Evolutionary conservation across 2,329 filamentous ascomycete species (phyloP).

Genomic region (Colletotrichum camelliae): DNA sequence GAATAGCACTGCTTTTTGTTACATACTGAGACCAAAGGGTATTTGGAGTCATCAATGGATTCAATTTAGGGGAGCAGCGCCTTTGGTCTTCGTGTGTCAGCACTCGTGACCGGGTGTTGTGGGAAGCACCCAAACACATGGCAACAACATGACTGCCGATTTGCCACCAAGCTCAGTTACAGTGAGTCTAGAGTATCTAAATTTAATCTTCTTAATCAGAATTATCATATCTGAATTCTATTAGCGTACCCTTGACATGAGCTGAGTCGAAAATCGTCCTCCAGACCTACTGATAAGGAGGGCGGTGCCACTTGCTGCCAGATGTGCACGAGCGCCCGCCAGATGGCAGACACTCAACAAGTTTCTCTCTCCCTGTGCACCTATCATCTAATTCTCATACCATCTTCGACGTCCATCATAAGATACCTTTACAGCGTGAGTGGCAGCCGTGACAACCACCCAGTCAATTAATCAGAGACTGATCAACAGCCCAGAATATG

Average conservation of each 20-base stretch:
- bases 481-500: neutral
- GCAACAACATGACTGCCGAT: too few relatives aligned
- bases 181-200: too few relatives aligned
- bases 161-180: too few relatives aligned
- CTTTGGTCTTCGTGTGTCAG: too few relatives aligned
- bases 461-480: neutral
- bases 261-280: too few relatives aligned
- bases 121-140: too few relatives aligned
- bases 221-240: too few relatives aligned
- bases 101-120: too few relatives aligned
- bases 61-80: neutral
- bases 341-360: fast-evolving
- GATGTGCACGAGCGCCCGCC: fast-evolving
- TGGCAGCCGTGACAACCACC: neutral
- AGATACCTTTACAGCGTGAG: neutral
- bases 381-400: neutral
- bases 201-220: too few relatives aligned
- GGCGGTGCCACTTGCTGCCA: neutral
- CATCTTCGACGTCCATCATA: neutral
- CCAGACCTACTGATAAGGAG: neutral
- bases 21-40: neutral
- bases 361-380: neutral
- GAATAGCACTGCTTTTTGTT: neutral
- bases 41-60: neutral
- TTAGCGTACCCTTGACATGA: too few relatives aligned